A percentile compares a stretch with the other conserved stretches of the same genome.
Conservation (phyloP, 2,329 filamentous ascomycete species). For the Xylaria arbuscula region DNA sequence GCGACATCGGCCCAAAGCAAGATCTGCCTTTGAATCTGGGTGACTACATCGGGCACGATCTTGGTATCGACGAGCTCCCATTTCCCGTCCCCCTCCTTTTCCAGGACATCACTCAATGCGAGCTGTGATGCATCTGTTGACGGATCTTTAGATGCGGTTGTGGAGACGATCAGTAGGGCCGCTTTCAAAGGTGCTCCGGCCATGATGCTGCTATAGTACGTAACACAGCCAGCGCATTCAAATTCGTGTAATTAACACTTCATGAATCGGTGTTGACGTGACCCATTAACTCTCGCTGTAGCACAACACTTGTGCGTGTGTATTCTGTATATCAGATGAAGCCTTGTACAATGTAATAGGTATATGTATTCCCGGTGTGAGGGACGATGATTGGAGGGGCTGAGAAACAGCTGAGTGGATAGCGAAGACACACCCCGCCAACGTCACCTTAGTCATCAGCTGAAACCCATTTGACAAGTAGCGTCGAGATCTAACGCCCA, state of each 20-base stretch:
- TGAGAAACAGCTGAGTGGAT: not conserved
- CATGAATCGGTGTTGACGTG: not conserved
- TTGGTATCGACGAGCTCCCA: conserved; percentile 77
- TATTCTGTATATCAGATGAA: not conserved
- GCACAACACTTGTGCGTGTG: not conserved
- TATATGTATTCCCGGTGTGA: not conserved
- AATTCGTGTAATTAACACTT: not conserved
- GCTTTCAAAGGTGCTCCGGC: conserved; percentile 65
- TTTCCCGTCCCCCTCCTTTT: conserved; percentile 70
- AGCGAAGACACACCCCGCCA: not conserved
- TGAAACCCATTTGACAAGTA: not conserved
- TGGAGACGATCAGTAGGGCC: conserved; percentile 88
- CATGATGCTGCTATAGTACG: conserved; percentile 42
- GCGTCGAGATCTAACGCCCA: not conserved
- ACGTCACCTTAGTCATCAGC: conserved; percentile 8
- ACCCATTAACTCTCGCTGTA: conserved; percentile 3
- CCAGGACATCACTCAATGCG: conserved; percentile 75
- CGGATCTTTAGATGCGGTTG: conserved; percentile 84
- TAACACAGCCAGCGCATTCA: conserved; percentile 44
- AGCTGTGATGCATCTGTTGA: conserved; percentile 79
- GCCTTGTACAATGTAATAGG: not conserved
- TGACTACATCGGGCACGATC: conserved; percentile 82
- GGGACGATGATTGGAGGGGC: conserved; percentile 8
- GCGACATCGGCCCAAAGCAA: conserved; percentile 77
- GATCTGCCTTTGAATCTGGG: conserved; percentile 80